Evolutionary conservation across 106 monocot genomes (phyloP).

Genomic region (Acorus calamus): DNA sequence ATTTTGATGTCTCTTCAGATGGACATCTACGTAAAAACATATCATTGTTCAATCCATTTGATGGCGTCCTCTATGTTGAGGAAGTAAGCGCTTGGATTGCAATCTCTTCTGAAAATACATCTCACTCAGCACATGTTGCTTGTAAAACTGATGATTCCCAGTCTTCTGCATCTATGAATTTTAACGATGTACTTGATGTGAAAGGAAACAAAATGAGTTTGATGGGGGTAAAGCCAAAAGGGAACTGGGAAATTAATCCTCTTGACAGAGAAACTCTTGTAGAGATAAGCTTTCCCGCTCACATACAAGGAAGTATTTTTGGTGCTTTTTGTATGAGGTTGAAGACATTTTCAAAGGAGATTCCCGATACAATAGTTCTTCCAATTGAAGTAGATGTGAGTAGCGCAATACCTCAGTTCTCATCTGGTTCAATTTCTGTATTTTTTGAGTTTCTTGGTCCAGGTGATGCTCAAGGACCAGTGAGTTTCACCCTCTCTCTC

Average conservation of each 20-base stretch:
- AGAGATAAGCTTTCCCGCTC: conserved; percentile 31
- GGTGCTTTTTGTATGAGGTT: conserved; percentile 58
- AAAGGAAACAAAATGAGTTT: conserved; percentile 12
- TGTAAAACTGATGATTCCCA: conserved; percentile 27
- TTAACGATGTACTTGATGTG: conserved; percentile 14
- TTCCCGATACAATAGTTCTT: conserved; percentile 25
- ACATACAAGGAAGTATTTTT: conserved; percentile 31
- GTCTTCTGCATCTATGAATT: conserved; percentile 1
- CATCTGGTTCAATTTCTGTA: conserved; percentile 28
- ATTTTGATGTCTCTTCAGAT: conserved; percentile 23
- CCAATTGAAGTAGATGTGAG: conserved; percentile 43
- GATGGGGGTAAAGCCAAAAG: conserved; percentile 36
- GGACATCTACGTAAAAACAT: conserved; percentile 28
- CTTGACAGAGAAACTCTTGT: conserved; percentile 24
- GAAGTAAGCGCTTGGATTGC: conserved; percentile 48
- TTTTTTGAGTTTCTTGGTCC: conserved; percentile 23
- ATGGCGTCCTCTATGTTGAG: conserved; percentile 49
- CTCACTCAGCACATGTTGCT: conserved; percentile 21
- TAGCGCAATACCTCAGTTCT: conserved; percentile 13
- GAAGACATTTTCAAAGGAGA: conserved; percentile 14
- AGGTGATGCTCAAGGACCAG: conserved; percentile 15
- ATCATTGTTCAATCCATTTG: conserved; percentile 58
- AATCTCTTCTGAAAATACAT: conserved; percentile 16
- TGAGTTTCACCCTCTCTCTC: conserved; percentile 28
- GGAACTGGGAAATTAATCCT: conserved; percentile 42